Base-by-base conservation (phyloP, 257 asterid genomes). In the Catharanthus roseus region DNA sequence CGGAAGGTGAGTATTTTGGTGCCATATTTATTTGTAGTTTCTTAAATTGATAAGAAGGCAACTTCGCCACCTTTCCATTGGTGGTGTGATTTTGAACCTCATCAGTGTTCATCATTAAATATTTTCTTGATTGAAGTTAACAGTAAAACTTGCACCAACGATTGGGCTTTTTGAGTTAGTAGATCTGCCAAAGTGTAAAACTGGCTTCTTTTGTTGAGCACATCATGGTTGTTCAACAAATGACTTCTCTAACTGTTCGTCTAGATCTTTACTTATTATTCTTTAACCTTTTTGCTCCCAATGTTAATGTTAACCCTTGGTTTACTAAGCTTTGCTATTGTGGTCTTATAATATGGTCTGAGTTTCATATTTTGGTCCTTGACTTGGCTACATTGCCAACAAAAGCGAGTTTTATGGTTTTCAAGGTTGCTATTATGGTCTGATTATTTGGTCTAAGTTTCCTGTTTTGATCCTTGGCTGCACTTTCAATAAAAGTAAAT, bases 1-100 rank as follows among this genome's bases (percentile, higher is more conserved):
- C 93, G 98, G 23, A 93, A 93, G 98, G 98, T 90, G 76, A 80
- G 79, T 39, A 21, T 64, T 69, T 71, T 66, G 63, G 18, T 72
- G 5, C 28, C 23, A 10, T 61, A 6, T 4, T 34, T 49, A 5
- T n/a, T n/a, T n/a, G n/a, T 21, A 41, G 23, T 60, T 36, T 54
- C 13, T 69, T 58, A 24, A 24, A 23, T 41, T 16, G 42, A 26
- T 19, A 4, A 10, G 29, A 29, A 15, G 1, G 1, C 23, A 5
- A 42, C 67, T 42, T 58, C 15, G 71, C 51, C 31, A 23, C 5
- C 24, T 51, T 16, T 61, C 26, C 63, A 31, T 18, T 5, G 45
- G 18, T 39, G 34, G 50, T 63, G 51, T 38, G 18, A 34, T 19
- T 23, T 33, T 34, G 31, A 23, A 39, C 19, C 29, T 71, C 24